These are phyloP conservation scores for Firmiana major DNA, from an alignment of 345 rosid genomes.

Conservation along the genomic window DNA sequence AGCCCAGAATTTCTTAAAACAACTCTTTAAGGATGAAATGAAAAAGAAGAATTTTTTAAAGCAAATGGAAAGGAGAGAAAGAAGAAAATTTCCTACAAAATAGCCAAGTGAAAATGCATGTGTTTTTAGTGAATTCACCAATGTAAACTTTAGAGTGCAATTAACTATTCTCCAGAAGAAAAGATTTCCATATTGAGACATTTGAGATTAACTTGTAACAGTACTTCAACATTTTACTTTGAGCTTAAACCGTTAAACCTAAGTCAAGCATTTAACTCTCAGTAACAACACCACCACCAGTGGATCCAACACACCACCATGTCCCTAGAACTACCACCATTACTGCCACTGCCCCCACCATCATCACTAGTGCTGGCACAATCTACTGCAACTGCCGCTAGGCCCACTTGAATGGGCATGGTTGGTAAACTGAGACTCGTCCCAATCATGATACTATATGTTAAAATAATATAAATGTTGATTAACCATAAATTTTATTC, in stretches of 20 bases:
- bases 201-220: slow-evolving; percentile 11
- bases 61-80: not conserved
- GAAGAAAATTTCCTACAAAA: not conserved
- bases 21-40: not conserved
- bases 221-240: slow-evolving; percentile 16
- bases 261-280: slow-evolving; percentile 49
- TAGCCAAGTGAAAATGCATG: not conserved
- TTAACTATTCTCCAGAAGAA: slow-evolving; percentile 4
- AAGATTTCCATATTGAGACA: not conserved
- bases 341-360: slow-evolving; percentile 56
- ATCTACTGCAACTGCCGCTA: slow-evolving; percentile 69
- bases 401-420: slow-evolving; percentile 74
- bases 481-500: slow-evolving; percentile 11
- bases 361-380: slow-evolving; percentile 72
- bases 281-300: slow-evolving; percentile 71
- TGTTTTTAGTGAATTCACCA: slow-evolving; percentile 1
- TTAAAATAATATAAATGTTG: slow-evolving; percentile 33
- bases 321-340: slow-evolving; percentile 75
- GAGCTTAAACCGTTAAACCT: slow-evolving; percentile 59
- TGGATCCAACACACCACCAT: slow-evolving; percentile 74
- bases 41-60: not conserved
- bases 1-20: not conserved
- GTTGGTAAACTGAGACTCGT: slow-evolving; percentile 75
- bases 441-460: slow-evolving; percentile 84
- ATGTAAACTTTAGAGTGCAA: not conserved